Conservation (phyloP, 2,329 filamentous ascomycete species). For the Dothistroma pini region DNA sequence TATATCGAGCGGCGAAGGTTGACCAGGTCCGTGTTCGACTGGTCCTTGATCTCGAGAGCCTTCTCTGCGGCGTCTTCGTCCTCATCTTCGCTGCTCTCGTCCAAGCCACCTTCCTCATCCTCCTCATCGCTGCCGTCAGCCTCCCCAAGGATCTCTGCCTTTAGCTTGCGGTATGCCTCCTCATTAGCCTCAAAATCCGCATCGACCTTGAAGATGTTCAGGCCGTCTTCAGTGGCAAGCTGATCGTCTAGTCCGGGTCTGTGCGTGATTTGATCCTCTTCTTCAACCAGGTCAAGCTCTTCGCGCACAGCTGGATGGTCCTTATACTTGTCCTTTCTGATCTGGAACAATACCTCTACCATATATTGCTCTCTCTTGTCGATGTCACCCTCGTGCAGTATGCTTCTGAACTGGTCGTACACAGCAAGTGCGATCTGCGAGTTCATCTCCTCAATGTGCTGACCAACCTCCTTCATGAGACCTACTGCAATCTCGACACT, state of each 20-base stretch:
- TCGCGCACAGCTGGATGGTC: conserved; percentile 88
- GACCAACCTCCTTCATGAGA: conserved; percentile 86
- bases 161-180: conserved; percentile 81
- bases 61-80: conserved; percentile 71
- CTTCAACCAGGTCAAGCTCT: conserved; percentile 91
- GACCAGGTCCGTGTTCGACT: conserved; percentile 92
- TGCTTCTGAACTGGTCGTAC: conserved; percentile 93
- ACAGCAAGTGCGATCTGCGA: conserved; percentile 80
- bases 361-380: conserved; percentile 99
- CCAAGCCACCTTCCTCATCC: conserved; percentile 62
- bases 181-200: conserved; percentile 87
- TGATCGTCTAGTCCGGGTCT: conserved; percentile 76
- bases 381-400: conserved; percentile 93
- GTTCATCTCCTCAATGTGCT: conserved; percentile 95
- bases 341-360: conserved; percentile 96
- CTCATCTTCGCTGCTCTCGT: conserved; percentile 37
- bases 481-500: conserved; percentile 97
- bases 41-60: conserved; percentile 93
- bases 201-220: conserved; percentile 97
- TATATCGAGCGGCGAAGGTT: conserved; percentile 93
- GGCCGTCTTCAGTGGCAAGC: conserved; percentile 75
- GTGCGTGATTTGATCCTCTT: conserved; percentile 98
- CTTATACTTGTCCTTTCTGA: conserved; percentile 94
- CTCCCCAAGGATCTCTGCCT: conserved; percentile 90
- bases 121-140: conserved; percentile 73